phyloP scores from a whole-genome alignment of 2,329 filamentous ascomycete genomes.

The Xylaria sp. region DNA sequence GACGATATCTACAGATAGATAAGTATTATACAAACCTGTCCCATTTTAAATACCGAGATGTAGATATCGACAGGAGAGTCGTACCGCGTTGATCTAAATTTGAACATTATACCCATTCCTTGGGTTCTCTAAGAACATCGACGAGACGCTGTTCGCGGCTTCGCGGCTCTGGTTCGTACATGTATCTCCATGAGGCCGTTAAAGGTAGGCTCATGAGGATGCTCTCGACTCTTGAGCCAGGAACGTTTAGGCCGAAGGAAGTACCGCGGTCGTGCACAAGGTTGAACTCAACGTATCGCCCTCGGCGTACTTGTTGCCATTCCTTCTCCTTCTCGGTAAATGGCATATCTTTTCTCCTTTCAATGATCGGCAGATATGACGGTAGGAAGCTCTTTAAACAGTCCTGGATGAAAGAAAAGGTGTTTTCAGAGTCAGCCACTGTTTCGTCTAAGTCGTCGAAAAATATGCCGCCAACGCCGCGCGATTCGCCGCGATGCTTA shows the following conservation, averaged over 20 bases:
- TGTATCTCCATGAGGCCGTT: slow-evolving; percentile 94
- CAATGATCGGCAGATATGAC: slow-evolving; percentile 88
- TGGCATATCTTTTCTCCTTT: slow-evolving; percentile 89
- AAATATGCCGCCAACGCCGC: slow-evolving; percentile 96
- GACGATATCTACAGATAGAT: slow-evolving; percentile 12
- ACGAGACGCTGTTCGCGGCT: slow-evolving; percentile 83
- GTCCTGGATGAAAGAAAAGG: slow-evolving; percentile 89
- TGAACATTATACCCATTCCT: slow-evolving; percentile 69
- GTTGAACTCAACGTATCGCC: slow-evolving; percentile 99
- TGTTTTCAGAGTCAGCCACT: slow-evolving; percentile 86
- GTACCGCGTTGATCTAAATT: not conserved
- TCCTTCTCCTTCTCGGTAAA: slow-evolving; percentile 87
- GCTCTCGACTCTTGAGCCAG: slow-evolving; percentile 90
- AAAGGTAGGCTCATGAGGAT: slow-evolving; percentile 97
- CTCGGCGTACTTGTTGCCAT: slow-evolving; percentile 94
- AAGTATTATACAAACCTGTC: slow-evolving; percentile 16
- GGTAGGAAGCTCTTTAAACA: slow-evolving; percentile 89
- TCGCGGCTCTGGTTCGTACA: slow-evolving; percentile 83
- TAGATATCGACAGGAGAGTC: slow-evolving; percentile 5
- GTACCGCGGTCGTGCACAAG: slow-evolving; percentile 96
- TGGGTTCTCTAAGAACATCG: slow-evolving; percentile 73
- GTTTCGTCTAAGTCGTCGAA: slow-evolving; percentile 95
- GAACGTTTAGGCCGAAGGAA: slow-evolving; percentile 91
- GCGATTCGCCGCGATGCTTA: slow-evolving; percentile 86
- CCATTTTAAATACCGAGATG: slow-evolving; percentile 4